phyloP scores from a whole-genome alignment of 176 grass and related monocot genomes.

The Aegilops sharonensis region DNA sequence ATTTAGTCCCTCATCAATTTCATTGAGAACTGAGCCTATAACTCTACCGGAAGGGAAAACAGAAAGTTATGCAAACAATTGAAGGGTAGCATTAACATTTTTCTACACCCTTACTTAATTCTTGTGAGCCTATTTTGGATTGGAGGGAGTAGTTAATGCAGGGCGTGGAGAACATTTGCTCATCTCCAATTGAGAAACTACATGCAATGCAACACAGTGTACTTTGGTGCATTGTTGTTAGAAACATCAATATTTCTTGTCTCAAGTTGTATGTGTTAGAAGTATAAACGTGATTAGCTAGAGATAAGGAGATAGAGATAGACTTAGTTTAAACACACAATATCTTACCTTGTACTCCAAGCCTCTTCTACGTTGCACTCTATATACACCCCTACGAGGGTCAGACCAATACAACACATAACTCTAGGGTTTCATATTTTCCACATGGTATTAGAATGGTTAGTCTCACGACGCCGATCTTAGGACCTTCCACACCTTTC shows the following conservation, averaged over 20 bases:
- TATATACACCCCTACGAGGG: too few species aligned
- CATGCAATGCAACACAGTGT: background rate
- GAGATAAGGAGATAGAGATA: too few species aligned
- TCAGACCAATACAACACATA: too few species aligned
- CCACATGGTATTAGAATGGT: too few species aligned
- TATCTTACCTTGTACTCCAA: too few species aligned
- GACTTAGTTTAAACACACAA: too few species aligned
- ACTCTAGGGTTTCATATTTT: too few species aligned
- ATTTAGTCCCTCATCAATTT: background rate
- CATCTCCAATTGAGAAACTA: slow-evolving; percentile 25
- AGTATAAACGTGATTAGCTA: too few species aligned
- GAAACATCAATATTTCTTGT: background rate
- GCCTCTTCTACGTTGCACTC: too few species aligned
- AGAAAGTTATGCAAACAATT: background rate
- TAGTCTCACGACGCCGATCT: too few species aligned
- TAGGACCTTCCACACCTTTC: too few species aligned
- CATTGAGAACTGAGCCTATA: background rate
- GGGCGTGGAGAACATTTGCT: background rate
- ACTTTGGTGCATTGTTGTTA: slow-evolving; percentile 3
- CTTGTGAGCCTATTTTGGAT: background rate
- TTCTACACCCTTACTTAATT: background rate
- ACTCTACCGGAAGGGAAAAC: background rate
- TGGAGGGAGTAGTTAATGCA: background rate
- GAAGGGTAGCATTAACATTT: background rate
- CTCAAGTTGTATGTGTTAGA: background rate